A percentile compares a stretch with the other conserved stretches of the same genome.
Conservation (phyloP, 331 rosid species). For the Pyrus hybrid region DNA sequence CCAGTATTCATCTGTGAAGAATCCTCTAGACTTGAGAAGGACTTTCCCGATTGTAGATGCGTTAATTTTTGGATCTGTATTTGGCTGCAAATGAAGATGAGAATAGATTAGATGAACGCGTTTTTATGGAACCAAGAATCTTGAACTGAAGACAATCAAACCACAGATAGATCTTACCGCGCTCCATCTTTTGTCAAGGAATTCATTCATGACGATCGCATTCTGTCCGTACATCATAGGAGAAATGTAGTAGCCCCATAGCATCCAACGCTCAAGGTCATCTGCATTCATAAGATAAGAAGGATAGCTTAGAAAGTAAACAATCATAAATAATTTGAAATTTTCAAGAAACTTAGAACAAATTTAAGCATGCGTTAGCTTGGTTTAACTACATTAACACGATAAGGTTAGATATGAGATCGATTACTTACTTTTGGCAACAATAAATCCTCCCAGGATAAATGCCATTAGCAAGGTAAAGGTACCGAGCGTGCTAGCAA, state of each 20-base stretch:
- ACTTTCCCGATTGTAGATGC: slow-evolving; percentile 33
- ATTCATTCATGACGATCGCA: slow-evolving; percentile 42
- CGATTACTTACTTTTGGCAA: slow-evolving; percentile 45
- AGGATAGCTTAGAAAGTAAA: neutral
- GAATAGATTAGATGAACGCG: neutral
- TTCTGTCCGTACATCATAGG: slow-evolving; percentile 48
- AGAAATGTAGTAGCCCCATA: slow-evolving; percentile 38
- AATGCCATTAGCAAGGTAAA: slow-evolving; percentile 51
- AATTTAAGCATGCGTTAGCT: neutral
- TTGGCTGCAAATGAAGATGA: slow-evolving; percentile 2
- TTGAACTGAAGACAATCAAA: neutral
- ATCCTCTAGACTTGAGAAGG: slow-evolving; percentile 31
- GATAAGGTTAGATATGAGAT: neutral
- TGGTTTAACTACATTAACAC: neutral
- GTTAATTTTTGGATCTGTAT: neutral
- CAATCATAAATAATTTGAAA: neutral
- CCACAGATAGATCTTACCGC: slow-evolving; percentile 10
- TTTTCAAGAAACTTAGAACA: neutral
- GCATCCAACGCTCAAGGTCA: slow-evolving; percentile 34
- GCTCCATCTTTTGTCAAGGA: slow-evolving; percentile 40
- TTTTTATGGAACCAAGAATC: neutral
- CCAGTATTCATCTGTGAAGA: no score
- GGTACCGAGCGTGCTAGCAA: slow-evolving; percentile 52
- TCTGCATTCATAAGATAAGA: slow-evolving; percentile 20
- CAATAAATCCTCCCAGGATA: slow-evolving; percentile 76